Percentiles rank a stretch among this genome's conserved stretches.
Evolutionary conservation across 225 moss, liverwort and hornwort species (phyloP).

Genomic region (Climacium dendroides): DNA sequence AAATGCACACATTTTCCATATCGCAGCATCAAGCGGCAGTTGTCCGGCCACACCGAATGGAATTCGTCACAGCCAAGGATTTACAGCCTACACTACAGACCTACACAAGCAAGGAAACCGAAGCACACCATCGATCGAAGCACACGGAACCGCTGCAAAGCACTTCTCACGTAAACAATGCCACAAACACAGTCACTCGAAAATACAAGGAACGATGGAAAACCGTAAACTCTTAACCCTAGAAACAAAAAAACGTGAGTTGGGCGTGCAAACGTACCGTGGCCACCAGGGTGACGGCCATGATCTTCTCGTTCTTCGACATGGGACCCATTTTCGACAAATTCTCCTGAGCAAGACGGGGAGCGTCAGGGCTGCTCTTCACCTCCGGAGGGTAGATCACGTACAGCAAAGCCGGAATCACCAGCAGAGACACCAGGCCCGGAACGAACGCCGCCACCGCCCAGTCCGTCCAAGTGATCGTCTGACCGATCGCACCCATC

Average conservation of each 20-base stretch:
- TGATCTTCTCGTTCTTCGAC: constrained; percentile 74
- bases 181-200: too few relatives aligned
- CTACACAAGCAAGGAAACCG: background rate
- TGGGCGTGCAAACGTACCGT: constrained; percentile 23
- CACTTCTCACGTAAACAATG: background rate
- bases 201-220: background rate
- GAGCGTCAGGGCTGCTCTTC: constrained; percentile 97
- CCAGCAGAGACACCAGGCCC: constrained; percentile 61
- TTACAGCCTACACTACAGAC: background rate
- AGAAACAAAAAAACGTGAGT: too few relatives aligned
- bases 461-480: constrained; percentile 93
- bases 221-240: background rate
- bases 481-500: constrained; percentile 74
- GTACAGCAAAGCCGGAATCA: constrained; percentile 73
- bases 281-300: constrained; percentile 69
- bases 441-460: constrained; percentile 89
- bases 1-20: background rate
- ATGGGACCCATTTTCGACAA: constrained; percentile 88
- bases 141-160: too few relatives aligned
- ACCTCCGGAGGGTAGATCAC: constrained; percentile 67
- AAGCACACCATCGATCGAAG: background rate
- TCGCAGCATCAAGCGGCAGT: too few relatives aligned
- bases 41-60: background rate
- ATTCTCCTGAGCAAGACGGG: constrained; percentile 76
- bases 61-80: background rate